These are phyloP conservation scores for Dendrothele bispora DNA, from an alignment of 768 basidiomycete genomes.

Conservation along the genomic window DNA sequence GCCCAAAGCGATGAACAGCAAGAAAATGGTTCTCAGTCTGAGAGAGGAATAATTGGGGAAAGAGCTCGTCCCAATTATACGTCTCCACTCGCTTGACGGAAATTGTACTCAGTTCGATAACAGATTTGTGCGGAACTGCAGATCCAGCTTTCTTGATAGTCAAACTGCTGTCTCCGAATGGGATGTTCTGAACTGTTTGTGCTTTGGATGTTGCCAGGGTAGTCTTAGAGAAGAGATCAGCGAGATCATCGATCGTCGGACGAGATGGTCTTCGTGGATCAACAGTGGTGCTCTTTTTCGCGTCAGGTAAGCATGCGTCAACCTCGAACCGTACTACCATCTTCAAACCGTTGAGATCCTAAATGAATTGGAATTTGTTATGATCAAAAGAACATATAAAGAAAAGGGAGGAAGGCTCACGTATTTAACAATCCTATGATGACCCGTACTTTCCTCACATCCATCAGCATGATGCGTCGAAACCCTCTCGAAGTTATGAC, in stretches of 20 bases:
- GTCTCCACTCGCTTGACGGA: constrained; percentile 14
- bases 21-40: constrained; percentile 43
- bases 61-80: constrained; percentile 43
- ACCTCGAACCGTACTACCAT: constrained; percentile 42
- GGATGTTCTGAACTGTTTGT: background rate
- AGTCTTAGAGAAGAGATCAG: constrained; percentile 13
- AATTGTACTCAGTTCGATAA: constrained; percentile 36
- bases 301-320: constrained; percentile 25
- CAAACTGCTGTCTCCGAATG: constrained; percentile 15
- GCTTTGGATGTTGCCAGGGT: background rate
- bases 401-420: constrained; percentile 40
- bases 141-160: constrained; percentile 22
- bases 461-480: constrained; percentile 47
- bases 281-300: background rate
- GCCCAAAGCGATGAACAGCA: constrained; percentile 39
- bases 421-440: constrained; percentile 64
- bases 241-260: constrained; percentile 18
- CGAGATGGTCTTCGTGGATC: background rate
- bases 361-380: background rate
- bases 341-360: constrained; percentile 42
- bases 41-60: constrained; percentile 50
- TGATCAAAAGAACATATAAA: background rate
- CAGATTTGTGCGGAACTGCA: constrained; percentile 31
- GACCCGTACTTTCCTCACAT: constrained; percentile 52
- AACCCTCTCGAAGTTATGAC: constrained; percentile 61